A percentile compares a stretch with the other conserved stretches of the same genome.
Conservation (phyloP, 345 rosid genomes). For the Barbarea vulgaris region DNA sequence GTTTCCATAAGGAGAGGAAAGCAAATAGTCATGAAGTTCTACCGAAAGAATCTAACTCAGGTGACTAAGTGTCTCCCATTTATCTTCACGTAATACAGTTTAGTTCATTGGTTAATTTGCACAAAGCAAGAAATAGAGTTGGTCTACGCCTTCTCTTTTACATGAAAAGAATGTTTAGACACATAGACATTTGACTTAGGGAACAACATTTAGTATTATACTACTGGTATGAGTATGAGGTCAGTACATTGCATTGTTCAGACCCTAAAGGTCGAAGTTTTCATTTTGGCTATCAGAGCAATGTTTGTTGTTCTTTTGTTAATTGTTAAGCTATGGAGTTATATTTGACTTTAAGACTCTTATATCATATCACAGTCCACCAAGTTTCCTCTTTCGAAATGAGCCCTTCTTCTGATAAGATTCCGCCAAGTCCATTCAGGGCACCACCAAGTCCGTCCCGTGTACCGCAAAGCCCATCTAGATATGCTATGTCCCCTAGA, state of each 20-base stretch:
- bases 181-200: neutral
- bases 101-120: neutral
- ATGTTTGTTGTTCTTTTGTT: neutral
- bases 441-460: conserved; percentile 63
- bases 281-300: neutral
- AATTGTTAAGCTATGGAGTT: neutral
- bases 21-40: conserved; percentile 58
- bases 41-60: conserved; percentile 59
- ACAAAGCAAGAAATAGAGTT: neutral
- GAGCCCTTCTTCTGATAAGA: conserved; percentile 58
- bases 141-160: neutral
- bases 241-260: neutral
- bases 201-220: neutral
- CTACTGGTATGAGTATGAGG: neutral
- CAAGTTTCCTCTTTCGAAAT: conserved; percentile 56
- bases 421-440: conserved; percentile 46
- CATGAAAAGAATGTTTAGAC: neutral
- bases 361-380: conserved; percentile 54
- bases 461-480: conserved; percentile 87
- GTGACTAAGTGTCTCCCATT: conserved; percentile 49
- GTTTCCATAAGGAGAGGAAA: conserved; percentile 63
- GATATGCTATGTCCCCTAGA: conserved; percentile 73
- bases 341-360: conserved; percentile 23
- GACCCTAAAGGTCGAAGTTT: neutral
- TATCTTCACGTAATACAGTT: neutral